phyloP scores from a whole-genome alignment of 306 rosid genomes.

The Begonia masoniana region DNA sequence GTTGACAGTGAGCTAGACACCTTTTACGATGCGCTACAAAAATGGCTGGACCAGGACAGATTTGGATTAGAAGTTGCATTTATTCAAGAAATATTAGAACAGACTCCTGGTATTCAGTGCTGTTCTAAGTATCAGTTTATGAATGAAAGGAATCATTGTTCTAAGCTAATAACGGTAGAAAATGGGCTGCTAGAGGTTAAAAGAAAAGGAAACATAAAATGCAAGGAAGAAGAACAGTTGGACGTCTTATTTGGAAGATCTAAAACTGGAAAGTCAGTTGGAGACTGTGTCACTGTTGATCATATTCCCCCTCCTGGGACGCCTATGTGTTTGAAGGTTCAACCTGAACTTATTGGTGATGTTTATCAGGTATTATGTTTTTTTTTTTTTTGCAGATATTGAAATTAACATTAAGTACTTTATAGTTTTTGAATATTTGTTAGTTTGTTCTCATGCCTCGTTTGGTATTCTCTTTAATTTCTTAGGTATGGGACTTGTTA shows the following conservation, averaged over 20 bases:
- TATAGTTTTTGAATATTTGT: neutral
- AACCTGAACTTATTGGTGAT: constrained; percentile 64
- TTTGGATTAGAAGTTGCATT: constrained; percentile 86
- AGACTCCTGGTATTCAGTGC: constrained; percentile 50
- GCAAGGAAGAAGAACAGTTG: constrained; percentile 36
- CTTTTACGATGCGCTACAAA: constrained; percentile 27
- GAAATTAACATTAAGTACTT: constrained; percentile 7
- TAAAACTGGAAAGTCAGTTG: constrained; percentile 36
- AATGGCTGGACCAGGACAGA: constrained; percentile 93
- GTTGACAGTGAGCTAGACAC: constrained; percentile 30
- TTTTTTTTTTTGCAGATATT: constrained; percentile 3
- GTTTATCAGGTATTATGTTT: constrained; percentile 66
- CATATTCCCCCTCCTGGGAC: constrained; percentile 78
- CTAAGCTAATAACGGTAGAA: constrained; percentile 54
- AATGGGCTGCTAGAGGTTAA: constrained; percentile 57
- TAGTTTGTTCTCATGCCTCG: constrained; percentile 7
- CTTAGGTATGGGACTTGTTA: constrained; percentile 74
- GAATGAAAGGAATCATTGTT: constrained; percentile 35
- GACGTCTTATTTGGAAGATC: constrained; percentile 38
- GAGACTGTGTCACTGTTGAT: constrained; percentile 20
- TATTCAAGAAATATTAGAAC: constrained; percentile 84
- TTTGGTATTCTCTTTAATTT: too few species aligned
- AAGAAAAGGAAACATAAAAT: constrained; percentile 30
- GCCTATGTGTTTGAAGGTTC: constrained; percentile 55
- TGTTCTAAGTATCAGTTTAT: constrained; percentile 47